These are phyloP conservation scores for Lichtheimia ornata DNA, from an alignment of 371 early-diverging fungal species.

Conservation along the genomic window DNA sequence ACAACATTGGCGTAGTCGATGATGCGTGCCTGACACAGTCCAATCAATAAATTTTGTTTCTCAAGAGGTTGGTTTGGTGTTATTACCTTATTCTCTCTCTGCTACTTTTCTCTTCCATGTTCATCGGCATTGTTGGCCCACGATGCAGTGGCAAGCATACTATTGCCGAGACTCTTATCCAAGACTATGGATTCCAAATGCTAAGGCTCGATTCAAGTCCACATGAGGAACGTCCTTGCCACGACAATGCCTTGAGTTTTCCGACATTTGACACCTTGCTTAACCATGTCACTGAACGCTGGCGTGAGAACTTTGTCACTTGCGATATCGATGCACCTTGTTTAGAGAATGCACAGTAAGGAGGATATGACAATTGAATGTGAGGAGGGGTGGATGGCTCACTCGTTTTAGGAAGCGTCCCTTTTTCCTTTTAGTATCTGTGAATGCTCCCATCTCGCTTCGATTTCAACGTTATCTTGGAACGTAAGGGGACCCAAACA, in stretches of 20 bases:
- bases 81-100: no score
- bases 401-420: constrained; percentile 75
- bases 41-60: no score
- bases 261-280: constrained; percentile 52
- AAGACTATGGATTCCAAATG: constrained; percentile 20
- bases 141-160: constrained; percentile 75
- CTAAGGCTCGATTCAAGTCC: not conserved
- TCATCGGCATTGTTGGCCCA: constrained; percentile 77
- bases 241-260: constrained; percentile 32
- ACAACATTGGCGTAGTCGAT: no score
- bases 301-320: constrained; percentile 74
- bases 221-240: constrained; percentile 9
- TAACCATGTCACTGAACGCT: constrained; percentile 63
- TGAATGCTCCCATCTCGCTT: constrained; percentile 77
- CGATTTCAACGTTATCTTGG: constrained; percentile 63
- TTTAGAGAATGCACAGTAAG: constrained; percentile 35
- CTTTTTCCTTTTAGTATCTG: constrained; percentile 80
- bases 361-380: not conserved
- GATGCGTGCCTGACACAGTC: no score
- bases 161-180: constrained; percentile 62
- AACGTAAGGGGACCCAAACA: constrained; percentile 20
- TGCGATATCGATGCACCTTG: constrained; percentile 53
- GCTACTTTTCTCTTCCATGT: constrained; percentile 49
- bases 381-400: not conserved
- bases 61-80: no score